These are phyloP conservation scores for Mayamaea pseudoterrestris DNA, from an alignment of 108 stramenopile species.

Conservation along the genomic window DNA sequence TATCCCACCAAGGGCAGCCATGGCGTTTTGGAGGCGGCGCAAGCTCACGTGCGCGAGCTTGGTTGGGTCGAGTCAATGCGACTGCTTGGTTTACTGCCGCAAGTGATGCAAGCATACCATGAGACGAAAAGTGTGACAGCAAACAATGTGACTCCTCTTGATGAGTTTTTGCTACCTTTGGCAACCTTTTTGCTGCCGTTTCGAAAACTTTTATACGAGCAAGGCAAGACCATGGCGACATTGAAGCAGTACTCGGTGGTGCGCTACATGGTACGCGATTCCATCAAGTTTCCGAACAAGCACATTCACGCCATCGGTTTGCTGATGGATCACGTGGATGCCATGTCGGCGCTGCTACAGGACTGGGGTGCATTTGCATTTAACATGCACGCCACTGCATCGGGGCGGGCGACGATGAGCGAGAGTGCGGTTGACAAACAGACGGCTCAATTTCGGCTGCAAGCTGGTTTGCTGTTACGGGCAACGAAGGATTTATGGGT, in stretches of 20 bases:
- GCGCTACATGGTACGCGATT: conserved; percentile 62
- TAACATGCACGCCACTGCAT: neutral
- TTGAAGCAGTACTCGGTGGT: too few species aligned
- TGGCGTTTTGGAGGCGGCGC: too few species aligned
- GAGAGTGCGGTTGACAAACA: too few species aligned
- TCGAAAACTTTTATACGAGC: neutral
- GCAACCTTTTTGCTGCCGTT: conserved; percentile 1
- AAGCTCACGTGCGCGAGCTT: too few species aligned
- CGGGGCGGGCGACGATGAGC: neutral
- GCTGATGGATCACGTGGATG: conserved; percentile 39
- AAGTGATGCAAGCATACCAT: too few species aligned
- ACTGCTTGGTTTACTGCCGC: too few species aligned
- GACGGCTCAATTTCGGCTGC: conserved; percentile 35
- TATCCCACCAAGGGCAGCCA: too few species aligned
- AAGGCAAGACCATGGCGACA: too few species aligned
- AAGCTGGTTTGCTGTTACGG: conserved; percentile 53
- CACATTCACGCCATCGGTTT: conserved; percentile 36
- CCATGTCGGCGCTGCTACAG: conserved; percentile 36
- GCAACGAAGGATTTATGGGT: conserved; percentile 62
- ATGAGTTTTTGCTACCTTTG: too few species aligned
- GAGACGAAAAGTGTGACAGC: too few species aligned
- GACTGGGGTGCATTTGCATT: neutral
- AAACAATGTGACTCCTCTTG: too few species aligned
- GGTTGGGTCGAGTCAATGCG: too few species aligned
- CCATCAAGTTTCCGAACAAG: conserved; percentile 64